These are phyloP conservation scores for Diaporthe helianthi DNA, from an alignment of 2,329 filamentous ascomycete genomes.

Conservation along the genomic window DNA sequence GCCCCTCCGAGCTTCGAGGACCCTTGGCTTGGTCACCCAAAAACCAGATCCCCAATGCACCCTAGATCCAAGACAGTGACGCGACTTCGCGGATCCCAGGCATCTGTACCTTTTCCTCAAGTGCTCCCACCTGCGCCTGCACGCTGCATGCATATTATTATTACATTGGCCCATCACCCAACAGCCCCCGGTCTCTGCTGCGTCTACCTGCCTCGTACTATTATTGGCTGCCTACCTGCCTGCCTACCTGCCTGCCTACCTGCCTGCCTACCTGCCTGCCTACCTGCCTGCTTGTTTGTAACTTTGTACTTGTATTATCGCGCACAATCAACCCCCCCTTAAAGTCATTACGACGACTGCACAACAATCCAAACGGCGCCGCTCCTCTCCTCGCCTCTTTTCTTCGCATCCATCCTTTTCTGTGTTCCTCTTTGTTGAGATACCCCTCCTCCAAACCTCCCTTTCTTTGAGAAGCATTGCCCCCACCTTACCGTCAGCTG, in stretches of 20 bases:
- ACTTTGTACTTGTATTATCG: not conserved
- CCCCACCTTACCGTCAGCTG: not conserved
- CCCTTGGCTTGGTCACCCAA: not conserved
- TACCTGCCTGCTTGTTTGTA: not conserved
- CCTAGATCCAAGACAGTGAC: not conserved
- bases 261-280: not conserved
- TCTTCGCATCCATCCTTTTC: constrained; percentile 14
- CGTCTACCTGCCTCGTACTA: not conserved
- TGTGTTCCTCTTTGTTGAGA: constrained; percentile 23
- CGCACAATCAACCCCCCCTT: not conserved
- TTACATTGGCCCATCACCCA: not conserved
- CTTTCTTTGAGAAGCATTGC: not conserved
- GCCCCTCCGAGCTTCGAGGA: not conserved
- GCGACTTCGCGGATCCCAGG: constrained; percentile 26
- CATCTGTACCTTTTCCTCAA: not conserved
- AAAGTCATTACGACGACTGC: not conserved
- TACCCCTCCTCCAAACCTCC: constrained; percentile 17
- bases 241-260: not conserved
- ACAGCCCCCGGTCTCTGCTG: not conserved
- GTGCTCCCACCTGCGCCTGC: too few relatives aligned
- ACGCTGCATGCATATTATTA: not conserved
- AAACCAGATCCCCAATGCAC: not conserved
- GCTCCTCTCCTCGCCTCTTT: not conserved
- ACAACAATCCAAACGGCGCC: constrained; percentile 13
- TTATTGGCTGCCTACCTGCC: not conserved